Percentiles rank a stretch among this genome's conserved stretches.
Evolutionary conservation across 768 basidiomycete genomes (phyloP).

Genomic region (Kwoniella heveanensis): DNA sequence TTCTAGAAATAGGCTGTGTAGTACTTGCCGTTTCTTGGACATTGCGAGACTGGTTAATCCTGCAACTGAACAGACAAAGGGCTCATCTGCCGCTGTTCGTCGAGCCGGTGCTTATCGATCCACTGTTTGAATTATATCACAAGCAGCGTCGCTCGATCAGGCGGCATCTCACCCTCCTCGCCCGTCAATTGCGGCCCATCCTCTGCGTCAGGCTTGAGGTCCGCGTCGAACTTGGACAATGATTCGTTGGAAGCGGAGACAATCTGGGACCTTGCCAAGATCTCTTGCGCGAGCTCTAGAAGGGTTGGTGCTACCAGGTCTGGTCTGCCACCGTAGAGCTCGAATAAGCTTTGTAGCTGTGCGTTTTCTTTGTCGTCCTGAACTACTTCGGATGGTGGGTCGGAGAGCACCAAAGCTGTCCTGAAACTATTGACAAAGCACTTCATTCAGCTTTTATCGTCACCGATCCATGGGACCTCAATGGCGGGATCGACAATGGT

Average conservation of each 20-base stretch:
- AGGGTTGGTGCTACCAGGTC: slow-evolving; percentile 32
- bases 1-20: too few relatives aligned
- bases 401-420: slow-evolving; percentile 30
- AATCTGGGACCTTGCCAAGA: not conserved
- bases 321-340: slow-evolving; percentile 34
- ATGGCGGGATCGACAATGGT: too few relatives aligned
- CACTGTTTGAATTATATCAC: not conserved
- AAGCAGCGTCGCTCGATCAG: not conserved
- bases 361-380: slow-evolving; percentile 10
- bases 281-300: slow-evolving; percentile 26
- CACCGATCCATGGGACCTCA: too few relatives aligned
- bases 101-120: too few relatives aligned
- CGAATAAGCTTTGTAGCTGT: slow-evolving; percentile 20
- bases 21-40: too few relatives aligned
- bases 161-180: not conserved
- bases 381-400: slow-evolving; percentile 22
- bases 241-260: not conserved
- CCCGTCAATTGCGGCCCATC: not conserved
- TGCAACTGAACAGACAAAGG: too few relatives aligned
- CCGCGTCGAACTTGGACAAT: not conserved
- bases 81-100: too few relatives aligned
- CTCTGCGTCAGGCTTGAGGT: not conserved
- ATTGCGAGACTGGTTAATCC: too few relatives aligned
- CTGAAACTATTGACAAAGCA: slow-evolving; percentile 28
- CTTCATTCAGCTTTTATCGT: not conserved